Conservation (phyloP, 208 protist genomes). For the Angomonas ambiguus region DNA sequence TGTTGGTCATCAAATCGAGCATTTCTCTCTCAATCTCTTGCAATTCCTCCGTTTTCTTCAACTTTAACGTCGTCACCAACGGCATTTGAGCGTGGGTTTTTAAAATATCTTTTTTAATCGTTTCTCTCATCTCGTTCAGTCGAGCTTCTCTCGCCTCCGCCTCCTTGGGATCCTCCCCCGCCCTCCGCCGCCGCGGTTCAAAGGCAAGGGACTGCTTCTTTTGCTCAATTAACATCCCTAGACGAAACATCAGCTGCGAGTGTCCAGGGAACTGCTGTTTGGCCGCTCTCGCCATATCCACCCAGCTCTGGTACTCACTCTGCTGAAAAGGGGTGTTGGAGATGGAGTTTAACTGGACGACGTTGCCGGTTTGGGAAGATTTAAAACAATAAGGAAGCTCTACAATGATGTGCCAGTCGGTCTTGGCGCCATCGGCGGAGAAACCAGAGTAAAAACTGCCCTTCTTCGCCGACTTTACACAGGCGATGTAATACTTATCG, state of each 20-base stretch:
- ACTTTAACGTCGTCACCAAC: constrained; percentile 45
- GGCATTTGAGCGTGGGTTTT: constrained; percentile 64
- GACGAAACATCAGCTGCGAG: constrained; percentile 74
- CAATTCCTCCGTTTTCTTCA: constrained; percentile 50
- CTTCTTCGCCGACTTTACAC: constrained; percentile 68
- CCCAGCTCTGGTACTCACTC: constrained; percentile 85
- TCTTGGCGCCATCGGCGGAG: constrained; percentile 71
- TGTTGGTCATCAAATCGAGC: constrained; percentile 68
- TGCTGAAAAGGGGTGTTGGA: constrained; percentile 83
- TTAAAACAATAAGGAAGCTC: constrained; percentile 88
- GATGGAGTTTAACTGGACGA: constrained; percentile 90
- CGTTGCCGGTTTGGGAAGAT: constrained; percentile 76
- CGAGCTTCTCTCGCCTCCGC: constrained; percentile 40
- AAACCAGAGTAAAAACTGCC: constrained; percentile 87
- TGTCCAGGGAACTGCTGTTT: constrained; percentile 48
- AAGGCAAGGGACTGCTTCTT: constrained; percentile 69
- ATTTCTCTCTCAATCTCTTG: constrained; percentile 81
- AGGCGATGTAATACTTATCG: constrained; percentile 88
- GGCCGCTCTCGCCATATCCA: constrained; percentile 54
- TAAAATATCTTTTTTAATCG: constrained; percentile 43
- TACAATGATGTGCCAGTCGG: constrained; percentile 87
- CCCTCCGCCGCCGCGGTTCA: constrained; percentile 40
- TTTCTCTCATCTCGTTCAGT: constrained; percentile 26
- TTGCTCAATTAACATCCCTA: constrained; percentile 83
- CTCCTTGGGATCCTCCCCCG: constrained; percentile 45